phyloP scores from a whole-genome alignment of 345 rosid species.

The Kandelia obovata region DNA sequence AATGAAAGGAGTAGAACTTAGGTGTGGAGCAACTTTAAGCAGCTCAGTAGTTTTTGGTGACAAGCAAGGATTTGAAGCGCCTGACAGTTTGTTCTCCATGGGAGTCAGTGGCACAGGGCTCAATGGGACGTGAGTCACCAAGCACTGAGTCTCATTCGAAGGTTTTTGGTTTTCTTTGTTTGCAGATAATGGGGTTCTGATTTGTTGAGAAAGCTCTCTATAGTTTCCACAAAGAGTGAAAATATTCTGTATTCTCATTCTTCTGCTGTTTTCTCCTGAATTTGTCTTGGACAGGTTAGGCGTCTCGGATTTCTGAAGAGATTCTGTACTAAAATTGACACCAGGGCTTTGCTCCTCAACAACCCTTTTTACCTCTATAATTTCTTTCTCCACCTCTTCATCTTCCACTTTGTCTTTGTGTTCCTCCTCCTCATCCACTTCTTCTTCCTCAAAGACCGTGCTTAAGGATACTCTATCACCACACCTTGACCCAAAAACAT shows the following conservation, averaged over 20 bases:
- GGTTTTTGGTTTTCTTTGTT: slow-evolving; percentile 28
- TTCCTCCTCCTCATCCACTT: slow-evolving; percentile 42
- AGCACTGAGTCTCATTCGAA: slow-evolving; percentile 22
- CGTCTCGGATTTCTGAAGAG: slow-evolving; percentile 27
- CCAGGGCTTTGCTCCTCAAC: slow-evolving; percentile 15
- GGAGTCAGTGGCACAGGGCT: slow-evolving; percentile 54
- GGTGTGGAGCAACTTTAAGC: slow-evolving; percentile 41
- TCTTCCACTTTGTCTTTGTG: slow-evolving; percentile 34
- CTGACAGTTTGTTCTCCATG: slow-evolving; percentile 53
- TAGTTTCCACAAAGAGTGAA: slow-evolving; percentile 94
- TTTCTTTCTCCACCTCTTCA: slow-evolving; percentile 75
- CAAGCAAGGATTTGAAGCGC: slow-evolving; percentile 31
- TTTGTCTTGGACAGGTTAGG: not conserved
- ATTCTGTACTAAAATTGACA: slow-evolving; percentile 11
- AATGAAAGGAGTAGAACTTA: slow-evolving; percentile 58
- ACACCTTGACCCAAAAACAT: slow-evolving; percentile 38
- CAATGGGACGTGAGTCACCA: slow-evolving; percentile 25
- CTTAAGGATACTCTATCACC: slow-evolving; percentile 60
- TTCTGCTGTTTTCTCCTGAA: slow-evolving; percentile 28
- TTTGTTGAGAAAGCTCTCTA: slow-evolving; percentile 74
- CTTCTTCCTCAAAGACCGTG: slow-evolving; percentile 95
- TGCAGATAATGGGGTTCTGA: slow-evolving; percentile 35
- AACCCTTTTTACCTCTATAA: slow-evolving; percentile 64
- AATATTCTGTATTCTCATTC: slow-evolving; percentile 68
- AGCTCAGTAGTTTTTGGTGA: slow-evolving; percentile 41